These are phyloP conservation scores for Pseudognaphalium luteoalbum DNA, from an alignment of 129 eudicot species.

Conservation along the genomic window DNA sequence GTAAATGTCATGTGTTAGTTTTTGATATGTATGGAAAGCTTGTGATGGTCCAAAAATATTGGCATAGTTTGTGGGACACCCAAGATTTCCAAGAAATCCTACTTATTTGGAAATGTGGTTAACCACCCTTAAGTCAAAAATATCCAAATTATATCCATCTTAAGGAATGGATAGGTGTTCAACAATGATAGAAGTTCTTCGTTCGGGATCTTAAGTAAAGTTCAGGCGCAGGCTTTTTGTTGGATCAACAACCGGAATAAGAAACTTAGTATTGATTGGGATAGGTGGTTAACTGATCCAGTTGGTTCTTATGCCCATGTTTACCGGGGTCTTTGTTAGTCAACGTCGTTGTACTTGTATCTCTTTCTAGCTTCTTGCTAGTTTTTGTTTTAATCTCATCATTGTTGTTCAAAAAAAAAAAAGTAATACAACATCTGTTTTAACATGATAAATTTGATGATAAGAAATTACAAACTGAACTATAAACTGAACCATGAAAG, in stretches of 20 bases:
- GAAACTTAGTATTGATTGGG: no score
- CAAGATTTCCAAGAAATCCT: constrained; percentile 10
- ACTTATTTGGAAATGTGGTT: constrained; percentile 20
- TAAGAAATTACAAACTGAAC: background rate
- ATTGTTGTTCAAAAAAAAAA: no score
- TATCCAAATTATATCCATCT: background rate
- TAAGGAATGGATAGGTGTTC: background rate
- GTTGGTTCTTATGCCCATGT: no score
- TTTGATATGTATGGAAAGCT: constrained; percentile 26
- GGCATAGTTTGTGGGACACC: constrained; percentile 34
- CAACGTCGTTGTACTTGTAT: no score
- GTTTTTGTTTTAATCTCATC: no score
- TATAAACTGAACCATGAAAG: background rate
- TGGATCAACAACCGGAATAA: no score
- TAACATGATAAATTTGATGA: background rate
- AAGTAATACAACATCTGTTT: background rate
- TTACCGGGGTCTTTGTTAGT: no score
- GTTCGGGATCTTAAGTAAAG: no score
- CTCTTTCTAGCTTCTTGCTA: no score
- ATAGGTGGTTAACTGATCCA: no score
- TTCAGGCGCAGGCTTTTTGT: no score
- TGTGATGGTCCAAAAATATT: constrained; percentile 28
- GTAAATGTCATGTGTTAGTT: constrained; percentile 14
- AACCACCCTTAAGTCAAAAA: background rate
- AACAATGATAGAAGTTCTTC: no score